A percentile compares a stretch with the other conserved stretches of the same genome.
phyloP scores from a whole-genome alignment of 192 early-diverging fungal species.

The Podila verticillata region DNA sequence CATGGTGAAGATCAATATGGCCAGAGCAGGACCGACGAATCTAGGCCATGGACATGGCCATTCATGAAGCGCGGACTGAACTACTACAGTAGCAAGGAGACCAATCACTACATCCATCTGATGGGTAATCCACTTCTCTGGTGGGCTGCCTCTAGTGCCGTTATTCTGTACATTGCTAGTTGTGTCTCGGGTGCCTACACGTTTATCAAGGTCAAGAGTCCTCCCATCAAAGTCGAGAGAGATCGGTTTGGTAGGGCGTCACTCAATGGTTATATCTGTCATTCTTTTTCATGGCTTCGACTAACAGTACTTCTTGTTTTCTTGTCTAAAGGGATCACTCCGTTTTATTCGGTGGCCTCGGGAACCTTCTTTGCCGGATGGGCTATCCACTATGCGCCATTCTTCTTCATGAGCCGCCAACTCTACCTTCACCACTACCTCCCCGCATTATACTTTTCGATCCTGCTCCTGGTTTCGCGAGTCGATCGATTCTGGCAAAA shows the following conservation, averaged over 20 bases:
- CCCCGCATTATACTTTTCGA: slow-evolving; percentile 88
- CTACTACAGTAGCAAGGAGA: slow-evolving; percentile 78
- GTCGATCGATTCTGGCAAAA: slow-evolving; percentile 72
- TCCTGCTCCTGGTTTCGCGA: slow-evolving; percentile 74
- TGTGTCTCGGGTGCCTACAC: slow-evolving; percentile 54
- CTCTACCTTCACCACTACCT: slow-evolving; percentile 94
- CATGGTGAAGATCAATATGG: slow-evolving; percentile 59
- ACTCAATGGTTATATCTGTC: background rate
- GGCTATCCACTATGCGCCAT: slow-evolving; percentile 91
- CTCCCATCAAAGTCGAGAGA: slow-evolving; percentile 19
- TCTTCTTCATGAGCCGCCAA: slow-evolving; percentile 90
- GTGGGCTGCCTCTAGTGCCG: slow-evolving; percentile 74
- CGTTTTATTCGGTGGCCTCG: slow-evolving; percentile 63
- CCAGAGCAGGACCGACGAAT: slow-evolving; percentile 80
- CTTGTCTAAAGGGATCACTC: slow-evolving; percentile 42
- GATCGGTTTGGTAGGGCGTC: slow-evolving; percentile 42
- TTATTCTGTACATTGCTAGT: slow-evolving; percentile 63
- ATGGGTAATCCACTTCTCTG: slow-evolving; percentile 91
- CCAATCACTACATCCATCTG: slow-evolving; percentile 81
- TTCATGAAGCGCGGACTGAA: slow-evolving; percentile 86
- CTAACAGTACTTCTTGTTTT: background rate
- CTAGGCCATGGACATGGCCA: slow-evolving; percentile 88
- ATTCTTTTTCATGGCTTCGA: background rate
- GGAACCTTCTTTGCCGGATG: slow-evolving; percentile 80
- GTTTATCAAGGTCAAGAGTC: slow-evolving; percentile 61